phyloP scores from a whole-genome alignment of 208 protist genomes.

The Trypanosoma rangeli region DNA sequence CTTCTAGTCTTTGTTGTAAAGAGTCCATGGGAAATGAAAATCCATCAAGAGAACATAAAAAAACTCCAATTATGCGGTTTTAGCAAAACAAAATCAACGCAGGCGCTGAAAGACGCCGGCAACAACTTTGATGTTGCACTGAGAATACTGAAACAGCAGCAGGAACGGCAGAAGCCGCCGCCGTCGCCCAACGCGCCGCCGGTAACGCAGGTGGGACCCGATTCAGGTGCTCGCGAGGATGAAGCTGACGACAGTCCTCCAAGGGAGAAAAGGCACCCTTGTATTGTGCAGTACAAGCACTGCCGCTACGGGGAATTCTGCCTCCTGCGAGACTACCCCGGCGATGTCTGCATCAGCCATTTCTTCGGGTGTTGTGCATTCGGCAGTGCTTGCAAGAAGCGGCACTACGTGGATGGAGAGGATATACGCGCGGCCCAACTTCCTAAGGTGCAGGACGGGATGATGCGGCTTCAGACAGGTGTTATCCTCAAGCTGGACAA shows the following conservation, averaged over 20 bases:
- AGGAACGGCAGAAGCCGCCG: slow-evolving; percentile 14
- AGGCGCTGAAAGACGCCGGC: slow-evolving; percentile 70
- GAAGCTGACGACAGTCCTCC: not conserved
- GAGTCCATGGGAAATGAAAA: slow-evolving; percentile 2
- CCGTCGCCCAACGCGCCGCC: not conserved
- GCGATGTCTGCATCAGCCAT: slow-evolving; percentile 76
- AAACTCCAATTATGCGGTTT: slow-evolving; percentile 48
- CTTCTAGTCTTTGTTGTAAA: slow-evolving; percentile 2
- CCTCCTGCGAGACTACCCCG: slow-evolving; percentile 54
- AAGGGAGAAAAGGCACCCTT: slow-evolving; percentile 51
- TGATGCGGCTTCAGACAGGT: slow-evolving; percentile 15
- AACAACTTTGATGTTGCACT: slow-evolving; percentile 49
- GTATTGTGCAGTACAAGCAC: slow-evolving; percentile 70
- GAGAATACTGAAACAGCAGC: slow-evolving; percentile 44
- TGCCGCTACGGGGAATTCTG: slow-evolving; percentile 69
- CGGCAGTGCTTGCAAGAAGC: slow-evolving; percentile 46
- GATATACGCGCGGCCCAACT: slow-evolving; percentile 44
- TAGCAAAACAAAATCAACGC: slow-evolving; percentile 53
- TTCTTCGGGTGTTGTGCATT: slow-evolving; percentile 67
- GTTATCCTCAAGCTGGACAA: slow-evolving; percentile 6
- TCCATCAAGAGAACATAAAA: slow-evolving; percentile 16
- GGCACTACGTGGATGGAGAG: slow-evolving; percentile 69
- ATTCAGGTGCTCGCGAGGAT: not conserved
- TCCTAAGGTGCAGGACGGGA: not conserved
- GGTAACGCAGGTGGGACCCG: not conserved